Conservation (phyloP, 495 filamentous ascomycete species). For the Aspergillus sclerotiicarbonarius region DNA sequence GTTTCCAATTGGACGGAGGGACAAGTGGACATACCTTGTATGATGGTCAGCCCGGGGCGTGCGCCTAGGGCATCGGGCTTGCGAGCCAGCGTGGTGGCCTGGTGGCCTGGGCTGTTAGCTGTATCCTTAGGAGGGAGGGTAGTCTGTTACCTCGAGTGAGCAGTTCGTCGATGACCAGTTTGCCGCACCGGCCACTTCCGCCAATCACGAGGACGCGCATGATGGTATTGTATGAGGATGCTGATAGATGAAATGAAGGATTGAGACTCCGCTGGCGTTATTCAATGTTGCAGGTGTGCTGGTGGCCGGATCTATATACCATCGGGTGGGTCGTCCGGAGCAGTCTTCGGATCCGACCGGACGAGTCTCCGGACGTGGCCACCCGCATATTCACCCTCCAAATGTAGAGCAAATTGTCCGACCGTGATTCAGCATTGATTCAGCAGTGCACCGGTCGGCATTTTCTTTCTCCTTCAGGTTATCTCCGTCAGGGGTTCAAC, state of each 20-base stretch:
- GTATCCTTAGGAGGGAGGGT: not conserved
- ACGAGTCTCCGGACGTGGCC: not conserved
- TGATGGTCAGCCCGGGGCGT: constrained; percentile 9
- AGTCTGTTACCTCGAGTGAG: constrained; percentile 26
- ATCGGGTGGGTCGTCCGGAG: not conserved
- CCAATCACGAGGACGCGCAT: constrained; percentile 46
- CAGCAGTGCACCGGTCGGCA: too few relatives aligned
- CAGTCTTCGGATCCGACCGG: not conserved
- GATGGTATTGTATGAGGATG: not conserved
- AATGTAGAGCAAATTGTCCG: too few relatives aligned
- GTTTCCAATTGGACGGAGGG: not conserved
- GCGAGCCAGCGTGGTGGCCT: constrained; percentile 23
- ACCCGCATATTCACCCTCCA: too few relatives aligned
- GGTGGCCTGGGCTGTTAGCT: constrained; percentile 17
- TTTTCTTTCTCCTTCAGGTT: too few relatives aligned
- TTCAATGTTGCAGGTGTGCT: not conserved
- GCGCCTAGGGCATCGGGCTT: constrained; percentile 17
- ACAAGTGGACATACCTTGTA: constrained; percentile 30
- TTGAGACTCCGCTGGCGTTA: too few relatives aligned
- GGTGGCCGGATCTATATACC: not conserved
- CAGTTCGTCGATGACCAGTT: constrained; percentile 38
- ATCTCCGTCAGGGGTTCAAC: too few relatives aligned
- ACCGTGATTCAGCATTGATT: too few relatives aligned
- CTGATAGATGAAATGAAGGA: not conserved
- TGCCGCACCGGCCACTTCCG: constrained; percentile 41